phyloP scores from a whole-genome alignment of 1,284 basidiomycete species.

The Apiotrichum mycotoxinovorans region DNA sequence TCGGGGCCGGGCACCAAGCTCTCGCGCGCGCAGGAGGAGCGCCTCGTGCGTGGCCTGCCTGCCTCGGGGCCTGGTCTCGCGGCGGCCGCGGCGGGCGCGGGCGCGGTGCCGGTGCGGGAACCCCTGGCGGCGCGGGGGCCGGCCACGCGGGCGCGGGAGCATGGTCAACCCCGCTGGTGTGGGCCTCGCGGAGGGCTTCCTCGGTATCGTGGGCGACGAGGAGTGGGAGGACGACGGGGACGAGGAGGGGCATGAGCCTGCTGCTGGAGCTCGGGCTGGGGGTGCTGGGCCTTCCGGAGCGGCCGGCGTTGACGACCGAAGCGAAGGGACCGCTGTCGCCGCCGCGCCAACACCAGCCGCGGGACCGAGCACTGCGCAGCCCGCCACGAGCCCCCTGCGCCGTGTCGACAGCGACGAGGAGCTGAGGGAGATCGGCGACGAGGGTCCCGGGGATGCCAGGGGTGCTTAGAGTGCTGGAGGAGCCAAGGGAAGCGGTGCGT shows the following conservation, averaged over 20 bases:
- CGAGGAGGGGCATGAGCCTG: neutral
- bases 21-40: slow-evolving; percentile 16
- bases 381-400: neutral
- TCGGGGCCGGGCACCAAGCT: slow-evolving; percentile 9
- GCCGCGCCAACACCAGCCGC: no score
- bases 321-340: no score
- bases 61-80: slow-evolving; percentile 13
- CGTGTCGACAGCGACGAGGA: slow-evolving; percentile 4
- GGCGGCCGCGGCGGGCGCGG: slow-evolving; percentile 10
- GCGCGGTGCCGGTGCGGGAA: neutral
- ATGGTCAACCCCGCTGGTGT: neutral
- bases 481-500: no score
- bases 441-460: neutral
- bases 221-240: neutral
- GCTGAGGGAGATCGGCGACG: slow-evolving; percentile 8
- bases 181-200: neutral
- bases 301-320: neutral
- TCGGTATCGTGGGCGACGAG: neutral
- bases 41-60: slow-evolving; percentile 17
- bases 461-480: no score
- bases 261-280: neutral
- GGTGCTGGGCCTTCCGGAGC: neutral
- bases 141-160: neutral
- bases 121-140: neutral
- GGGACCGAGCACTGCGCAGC: neutral